phyloP scores from a whole-genome alignment of 106 monocot species.

The Platanthera zijinensis region DNA sequence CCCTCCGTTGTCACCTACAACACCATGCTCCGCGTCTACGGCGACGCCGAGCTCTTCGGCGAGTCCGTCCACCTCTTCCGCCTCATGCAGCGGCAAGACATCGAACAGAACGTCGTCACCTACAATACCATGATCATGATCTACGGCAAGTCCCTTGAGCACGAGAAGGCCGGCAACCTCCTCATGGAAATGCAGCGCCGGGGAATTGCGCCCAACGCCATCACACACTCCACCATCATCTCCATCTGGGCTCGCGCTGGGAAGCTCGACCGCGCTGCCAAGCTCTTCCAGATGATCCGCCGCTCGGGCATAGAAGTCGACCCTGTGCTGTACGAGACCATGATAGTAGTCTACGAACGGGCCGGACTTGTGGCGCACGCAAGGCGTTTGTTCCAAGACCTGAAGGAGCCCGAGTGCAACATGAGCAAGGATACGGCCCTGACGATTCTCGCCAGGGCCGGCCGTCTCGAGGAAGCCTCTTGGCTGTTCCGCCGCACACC shows the following conservation, averaged over 20 bases:
- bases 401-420: constrained; percentile 34
- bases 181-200: constrained; percentile 66
- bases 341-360: constrained; percentile 73
- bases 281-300: constrained; percentile 78
- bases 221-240: constrained; percentile 88
- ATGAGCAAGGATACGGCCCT: constrained; percentile 44
- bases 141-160: constrained; percentile 89
- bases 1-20: constrained; percentile 78
- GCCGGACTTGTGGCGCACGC: constrained; percentile 74
- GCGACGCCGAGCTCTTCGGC: constrained; percentile 74
- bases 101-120: constrained; percentile 79
- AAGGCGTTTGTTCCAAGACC: constrained; percentile 71
- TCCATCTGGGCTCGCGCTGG: constrained; percentile 90
- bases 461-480: constrained; percentile 74
- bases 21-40: constrained; percentile 89
- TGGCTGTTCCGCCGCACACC: constrained; percentile 64
- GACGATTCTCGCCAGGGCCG: constrained; percentile 61
- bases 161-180: constrained; percentile 84
- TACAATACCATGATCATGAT: constrained; percentile 94
- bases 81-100: constrained; percentile 68
- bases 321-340: constrained; percentile 82
- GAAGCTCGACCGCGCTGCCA: constrained; percentile 68
- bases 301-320: constrained; percentile 52
- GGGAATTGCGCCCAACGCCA: constrained; percentile 60
- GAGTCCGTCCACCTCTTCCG: constrained; percentile 90